Base-by-base conservation (phyloP, 345 rosid genomes). In the Euphorbia lathyris region DNA sequence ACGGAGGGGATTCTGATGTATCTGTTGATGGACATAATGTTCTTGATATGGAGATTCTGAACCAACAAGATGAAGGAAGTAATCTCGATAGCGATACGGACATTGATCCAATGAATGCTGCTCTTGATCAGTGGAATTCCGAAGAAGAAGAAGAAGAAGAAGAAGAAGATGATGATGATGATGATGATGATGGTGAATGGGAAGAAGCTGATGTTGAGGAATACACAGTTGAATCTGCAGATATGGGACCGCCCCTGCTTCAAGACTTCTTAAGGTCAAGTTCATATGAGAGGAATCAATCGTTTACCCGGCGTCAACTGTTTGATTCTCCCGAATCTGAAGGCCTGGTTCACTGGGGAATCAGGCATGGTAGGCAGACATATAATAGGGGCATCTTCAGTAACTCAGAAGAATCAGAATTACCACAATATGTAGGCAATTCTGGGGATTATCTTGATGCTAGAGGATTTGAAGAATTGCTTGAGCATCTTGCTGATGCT, bases 61-160 rank as follows among this genome's bases (percentile, higher is more conserved):
- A 80, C 69, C 85, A 76, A 42, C 84, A 81, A 7, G 87, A 82
- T 22, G 81, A 76, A 51, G 79, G 73, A 69, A 87, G 88, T 70
- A 82, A 84, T 74, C 20, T 81, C 70, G 86, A 86, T 47, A 88
- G 86, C 74, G 97, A 89, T 73, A 79, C 88, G 71, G 97, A 91
- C 79, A 91, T 94, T 58, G 98, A 94, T 84, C 98, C 98, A 1
- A 91, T 94, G 98, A 86, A 83, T 69, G 88, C 97, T 74, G 91
- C 90, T 77, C 66, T 82, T 52, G 74, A 70, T 81, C 98, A 76
- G 20, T 91, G 98, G 98, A 73, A 76, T 79, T 86, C 85, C 11
- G 96, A 85, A 81, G 87, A 85, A n/a, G 80, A 26, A 32, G 84
- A 82, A 68, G 91, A 85, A 64, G 86, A 72, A 1, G 74, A 76